Evolutionary conservation across 129 eudicot genomes (phyloP).

Genomic region (Centaurea solstitialis): DNA sequence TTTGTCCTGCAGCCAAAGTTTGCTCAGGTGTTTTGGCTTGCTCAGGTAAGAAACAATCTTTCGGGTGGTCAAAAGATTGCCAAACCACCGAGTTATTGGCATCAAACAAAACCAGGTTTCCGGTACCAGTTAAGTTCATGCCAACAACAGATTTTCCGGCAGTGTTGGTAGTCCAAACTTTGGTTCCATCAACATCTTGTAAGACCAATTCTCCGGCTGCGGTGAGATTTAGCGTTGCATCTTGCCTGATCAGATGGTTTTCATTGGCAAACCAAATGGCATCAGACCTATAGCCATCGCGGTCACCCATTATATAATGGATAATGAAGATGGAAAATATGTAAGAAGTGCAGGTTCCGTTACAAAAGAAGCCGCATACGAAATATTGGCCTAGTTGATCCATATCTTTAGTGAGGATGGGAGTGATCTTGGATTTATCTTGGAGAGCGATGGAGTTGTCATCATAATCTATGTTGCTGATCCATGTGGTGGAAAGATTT

Average conservation of each 20-base stretch:
- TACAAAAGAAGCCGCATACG: conserved; percentile 32
- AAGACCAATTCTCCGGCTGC: conserved; percentile 16
- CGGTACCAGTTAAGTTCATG: conserved; percentile 8
- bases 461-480: too few species aligned
- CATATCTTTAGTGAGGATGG: too few species aligned
- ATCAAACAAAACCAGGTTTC: conserved; percentile 23
- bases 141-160: neutral
- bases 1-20: too few species aligned
- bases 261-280: conserved; percentile 29
- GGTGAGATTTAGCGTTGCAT: conserved; percentile 14
- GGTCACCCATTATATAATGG: too few species aligned
- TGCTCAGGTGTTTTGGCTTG: too few species aligned
- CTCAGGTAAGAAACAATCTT: conserved; percentile 31
- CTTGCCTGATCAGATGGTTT: neutral
- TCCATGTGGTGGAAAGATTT: conserved; percentile 5
- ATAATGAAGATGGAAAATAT: conserved; percentile 1
- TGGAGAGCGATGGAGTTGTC: too few species aligned
- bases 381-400: neutral
- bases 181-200: conserved; percentile 20
- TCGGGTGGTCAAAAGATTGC: conserved; percentile 41
- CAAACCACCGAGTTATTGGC: conserved; percentile 2
- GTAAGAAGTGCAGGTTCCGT: conserved; percentile 17
- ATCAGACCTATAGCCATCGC: too few species aligned
- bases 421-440: too few species aligned
- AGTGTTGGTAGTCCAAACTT: conserved; percentile 30